Evolutionary conservation across 345 rosid species (phyloP), one percentile per base, ranked within the genome.

Genomic region (Noccaea caerulescens): DNA sequence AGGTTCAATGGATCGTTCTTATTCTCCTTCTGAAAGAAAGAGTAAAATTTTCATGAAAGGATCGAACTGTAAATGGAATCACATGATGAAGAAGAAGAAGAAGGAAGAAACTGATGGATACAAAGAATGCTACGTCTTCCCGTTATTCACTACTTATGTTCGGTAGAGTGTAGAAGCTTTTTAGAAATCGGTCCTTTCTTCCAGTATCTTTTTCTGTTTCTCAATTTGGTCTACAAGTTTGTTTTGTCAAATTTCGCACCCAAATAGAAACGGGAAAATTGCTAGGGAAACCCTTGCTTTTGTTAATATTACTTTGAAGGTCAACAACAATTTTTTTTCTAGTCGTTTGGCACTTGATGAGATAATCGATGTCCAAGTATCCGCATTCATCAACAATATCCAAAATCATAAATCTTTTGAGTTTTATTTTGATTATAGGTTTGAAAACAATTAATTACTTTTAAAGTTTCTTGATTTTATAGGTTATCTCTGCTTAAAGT

Each of bases 61-160:
- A 11, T 12, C 36, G 46, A 67, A 10, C 6, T 37, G 33, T 46
- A 7, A 37, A 30, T 20, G 65, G 45, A 68, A 61, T 68, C 79
- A 68, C 51, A 75, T 75, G 52, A 18, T 10, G 6, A 54, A 23
- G 68, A 58, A 30, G 58, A 47, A 56, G 58, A 6, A 61, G 41
- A 3, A 58, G 18, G 14, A 64, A 49, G 75, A 56, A 76, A 69
- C 79, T 76, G 56, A 70, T 76, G 79, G 79, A 70, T 70, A 57
- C 0, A 25, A 69, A 49, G 49, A 42, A n/a, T 41, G 79, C 72
- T 76, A 76, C 79, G 79, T 75, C 73, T 67, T 68, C 63, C 12
- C 46, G 16, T 45, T 60, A 20, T 46, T 55, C 3, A 69, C 49
- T 52, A 69, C 49, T 52, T 57, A 30, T 39, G 46, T 20, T 20